Percentiles rank a stretch among this genome's conserved stretches.
These are phyloP conservation scores for Phytophthora capsici DNA, from an alignment of 352 stramenopile species.

Conservation along the genomic window DNA sequence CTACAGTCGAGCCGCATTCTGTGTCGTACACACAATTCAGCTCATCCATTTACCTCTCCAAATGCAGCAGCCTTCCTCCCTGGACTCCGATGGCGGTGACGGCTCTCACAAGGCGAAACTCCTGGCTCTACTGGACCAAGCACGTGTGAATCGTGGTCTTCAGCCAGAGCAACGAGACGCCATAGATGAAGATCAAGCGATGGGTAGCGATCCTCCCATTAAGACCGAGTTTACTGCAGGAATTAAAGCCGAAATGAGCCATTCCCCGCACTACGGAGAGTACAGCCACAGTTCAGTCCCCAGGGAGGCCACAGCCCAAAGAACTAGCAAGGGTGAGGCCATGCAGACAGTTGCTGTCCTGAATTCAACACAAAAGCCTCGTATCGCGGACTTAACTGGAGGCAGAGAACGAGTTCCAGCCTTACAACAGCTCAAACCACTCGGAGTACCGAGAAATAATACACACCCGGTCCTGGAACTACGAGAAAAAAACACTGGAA, in stretches of 20 bases:
- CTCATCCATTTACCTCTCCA: neutral
- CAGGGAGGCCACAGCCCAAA: neutral
- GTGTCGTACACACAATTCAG: neutral
- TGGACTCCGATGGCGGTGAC: conserved; percentile 10
- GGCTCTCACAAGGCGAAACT: conserved; percentile 36
- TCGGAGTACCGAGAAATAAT: conserved; percentile 18
- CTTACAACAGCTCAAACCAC: conserved; percentile 26
- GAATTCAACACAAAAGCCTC: conserved; percentile 16
- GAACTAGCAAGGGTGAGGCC: neutral
- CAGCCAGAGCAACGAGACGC: conserved; percentile 18
- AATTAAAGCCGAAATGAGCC: no score
- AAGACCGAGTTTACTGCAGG: conserved; percentile 19
- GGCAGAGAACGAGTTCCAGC: conserved; percentile 5
- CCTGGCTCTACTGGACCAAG: conserved; percentile 50
- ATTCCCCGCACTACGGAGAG: no score
- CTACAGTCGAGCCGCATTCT: neutral
- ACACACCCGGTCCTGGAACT: conserved; percentile 4
- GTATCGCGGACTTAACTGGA: conserved; percentile 15
- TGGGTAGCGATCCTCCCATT: conserved; percentile 10
- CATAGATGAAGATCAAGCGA: conserved; percentile 1
- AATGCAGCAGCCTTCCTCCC: conserved; percentile 24
- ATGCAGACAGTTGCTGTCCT: conserved; percentile 14
- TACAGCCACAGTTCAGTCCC: no score
- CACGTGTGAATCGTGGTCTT: conserved; percentile 33
- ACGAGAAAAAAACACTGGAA: conserved; percentile 5